Base-by-base conservation (phyloP, 169 alveolate species). In the Cytauxzoon felis region DNA sequence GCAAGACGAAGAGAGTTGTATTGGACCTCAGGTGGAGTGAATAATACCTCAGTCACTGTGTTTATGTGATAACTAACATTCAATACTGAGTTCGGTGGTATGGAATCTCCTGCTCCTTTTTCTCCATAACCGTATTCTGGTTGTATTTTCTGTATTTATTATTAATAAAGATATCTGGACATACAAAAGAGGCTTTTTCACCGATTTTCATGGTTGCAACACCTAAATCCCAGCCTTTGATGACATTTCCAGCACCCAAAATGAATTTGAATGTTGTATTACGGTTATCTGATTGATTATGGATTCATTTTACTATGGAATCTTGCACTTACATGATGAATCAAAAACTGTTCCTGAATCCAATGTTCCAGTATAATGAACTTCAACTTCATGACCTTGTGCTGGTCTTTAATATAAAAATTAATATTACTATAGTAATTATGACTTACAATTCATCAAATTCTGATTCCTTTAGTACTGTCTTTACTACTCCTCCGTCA, bases 61-160 rank as follows among this genome's bases (percentile, higher is more conserved):
- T 2, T 49, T 5, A 27, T 34, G 36, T 36, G 9, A 32, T 21
- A 11, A 59, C 41, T 58, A 42, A 78, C 89, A 27, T 82, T 66
- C 47, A 89, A 64, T 18, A 78, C 87, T 23, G 93, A 61, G 18
- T 83, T 89, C 0, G 92, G 90, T 5, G 94, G 94, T 18, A 89
- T 89, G 18, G 81, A 51, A 5, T 75, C 75, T 9, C 93, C 93
- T 19, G 91, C 84, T 9, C 94, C 94, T 23, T 71, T 69, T 40
- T 72, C 88, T 29, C 94, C 94, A 52, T 89, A 87, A n/a, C 92
- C 94, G 48, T 87, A 87, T 33, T 48, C 63, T 32, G 89, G 76
- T 57, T 83, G 87, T 27, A 79, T 75, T 13, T 49, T 34, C 81
- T 65, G 70, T 5, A 6, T 26, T 26, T n/a, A 5, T n/a, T 38